Evolutionary conservation across 2,329 filamentous ascomycete genomes (phyloP), one percentile per base, ranked within the genome.

Genomic region (Venturia carpophila): DNA sequence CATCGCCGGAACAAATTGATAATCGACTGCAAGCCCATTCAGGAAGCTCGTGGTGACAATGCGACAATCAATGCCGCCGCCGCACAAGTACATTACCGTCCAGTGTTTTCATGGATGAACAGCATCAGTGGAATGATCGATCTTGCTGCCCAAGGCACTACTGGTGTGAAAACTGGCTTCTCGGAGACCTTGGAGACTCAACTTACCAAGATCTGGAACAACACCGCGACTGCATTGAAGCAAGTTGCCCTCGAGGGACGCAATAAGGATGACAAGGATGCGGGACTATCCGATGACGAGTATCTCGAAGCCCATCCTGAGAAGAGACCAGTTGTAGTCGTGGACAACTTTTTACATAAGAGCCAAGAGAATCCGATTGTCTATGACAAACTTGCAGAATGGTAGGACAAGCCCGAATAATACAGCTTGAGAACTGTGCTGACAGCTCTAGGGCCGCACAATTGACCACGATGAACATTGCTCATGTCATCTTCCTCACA

Each of bases 81-180:
- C 0, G 78, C 81, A 1, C 86, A 92, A 68, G 92, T 97, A 61
- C 93, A 94, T 10, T 97, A 97, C 73, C 83, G 90, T 10, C 94
- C 94, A 0, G 86, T 99, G 0, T 99, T 99, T 74, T 95, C 91
- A 0, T 97, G 92, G 90, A 89, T 95, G 77, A 97, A 97, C 75
- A 96, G 87, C 71, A 85, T 97, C 69, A 96, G 90, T 76, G 96
- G 92, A 73, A 85, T 97, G 77, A 82, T 96, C 68, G 94, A 97
- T 70, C 83, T 97, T 45, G 94, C 93, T 27, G 91, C 94, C 1
- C 93, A 97, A 74, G 90, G 92, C 70, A 94, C 94, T 15, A 96
- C 93, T 24, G 93, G 93, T 15, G 90, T 95, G 66, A 97, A 97
- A 77, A 90, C 92, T 6, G 92, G 92, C 9, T 96, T 97, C 73